Percentiles rank a stretch among this genome's conserved stretches.
phyloP scores from a whole-genome alignment of 139 green algal species.

The Zygnema cylindricum region DNA sequence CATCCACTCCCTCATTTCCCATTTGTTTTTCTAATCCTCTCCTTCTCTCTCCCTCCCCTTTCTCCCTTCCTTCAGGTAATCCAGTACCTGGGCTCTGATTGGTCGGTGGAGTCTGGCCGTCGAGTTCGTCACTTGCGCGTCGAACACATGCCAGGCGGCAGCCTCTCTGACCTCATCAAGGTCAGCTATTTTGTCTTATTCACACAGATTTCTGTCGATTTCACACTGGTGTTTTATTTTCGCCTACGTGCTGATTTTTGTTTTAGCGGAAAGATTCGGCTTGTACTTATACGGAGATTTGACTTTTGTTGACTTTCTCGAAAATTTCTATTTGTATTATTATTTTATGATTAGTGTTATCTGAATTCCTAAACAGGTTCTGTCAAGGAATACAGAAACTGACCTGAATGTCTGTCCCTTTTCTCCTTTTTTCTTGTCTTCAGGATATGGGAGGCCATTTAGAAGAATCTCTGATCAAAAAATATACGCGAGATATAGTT shows the following conservation, averaged over 20 bases:
- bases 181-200: background rate
- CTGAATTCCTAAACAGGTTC: background rate
- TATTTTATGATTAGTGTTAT: too few species aligned
- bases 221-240: background rate
- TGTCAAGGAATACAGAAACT: background rate
- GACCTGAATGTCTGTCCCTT: background rate
- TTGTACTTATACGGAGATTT: background rate
- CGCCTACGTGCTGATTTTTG: background rate
- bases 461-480: constrained; percentile 32
- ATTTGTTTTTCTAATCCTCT: background rate
- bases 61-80: constrained; percentile 25
- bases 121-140: constrained; percentile 43
- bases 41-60: background rate
- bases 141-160: constrained; percentile 33
- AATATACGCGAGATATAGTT: constrained; percentile 51
- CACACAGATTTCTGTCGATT: background rate
- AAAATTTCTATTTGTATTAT: too few species aligned
- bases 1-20: background rate
- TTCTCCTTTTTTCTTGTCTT: background rate
- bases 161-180: constrained; percentile 25
- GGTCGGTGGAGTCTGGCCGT: constrained; percentile 9
- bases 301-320: too few species aligned
- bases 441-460: constrained; percentile 16
- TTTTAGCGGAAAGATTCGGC: background rate
- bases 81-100: constrained; percentile 29